These are phyloP conservation scores for Chlorella sp. DNA, from an alignment of 139 green algal species.

Conservation along the genomic window DNA sequence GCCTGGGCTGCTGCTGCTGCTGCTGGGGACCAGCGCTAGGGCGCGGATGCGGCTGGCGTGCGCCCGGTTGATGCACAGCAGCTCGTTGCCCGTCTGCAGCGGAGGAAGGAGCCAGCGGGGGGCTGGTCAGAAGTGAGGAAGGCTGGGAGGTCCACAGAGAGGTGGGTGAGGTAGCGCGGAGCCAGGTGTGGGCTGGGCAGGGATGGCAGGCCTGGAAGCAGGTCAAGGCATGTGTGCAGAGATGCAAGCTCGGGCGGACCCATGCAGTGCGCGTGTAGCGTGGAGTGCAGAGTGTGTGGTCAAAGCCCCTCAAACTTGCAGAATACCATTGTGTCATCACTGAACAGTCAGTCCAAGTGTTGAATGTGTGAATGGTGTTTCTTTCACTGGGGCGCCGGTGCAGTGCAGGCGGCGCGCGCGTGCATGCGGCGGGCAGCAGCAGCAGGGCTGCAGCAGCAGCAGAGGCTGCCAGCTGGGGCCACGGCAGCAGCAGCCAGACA, in stretches of 20 bases:
- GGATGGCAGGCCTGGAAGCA: background rate
- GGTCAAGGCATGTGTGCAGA: background rate
- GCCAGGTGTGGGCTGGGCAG: background rate
- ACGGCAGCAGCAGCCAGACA: background rate
- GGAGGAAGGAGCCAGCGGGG: background rate
- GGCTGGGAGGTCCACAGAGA: too few species aligned
- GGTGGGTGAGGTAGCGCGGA: background rate
- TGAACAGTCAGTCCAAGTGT: constrained; percentile 22
- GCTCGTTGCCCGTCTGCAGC: constrained; percentile 7
- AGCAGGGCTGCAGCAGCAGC: too few species aligned
- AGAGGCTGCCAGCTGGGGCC: background rate
- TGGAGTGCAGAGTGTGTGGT: background rate
- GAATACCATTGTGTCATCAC: constrained; percentile 29
- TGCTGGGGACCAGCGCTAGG: background rate
- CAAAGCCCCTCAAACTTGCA: constrained; percentile 28
- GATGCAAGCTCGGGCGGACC: background rate
- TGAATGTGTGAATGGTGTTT: constrained; percentile 35
- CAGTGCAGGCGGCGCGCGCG: background rate
- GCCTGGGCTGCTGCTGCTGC: constrained; percentile 14
- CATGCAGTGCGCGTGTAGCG: background rate
- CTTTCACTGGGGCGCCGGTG: constrained; percentile 4
- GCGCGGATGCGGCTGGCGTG: constrained; percentile 36
- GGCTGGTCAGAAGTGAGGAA: too few species aligned
- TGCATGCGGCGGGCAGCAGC: background rate
- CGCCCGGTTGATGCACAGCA: constrained; percentile 38